Percentiles rank a stretch among this genome's conserved stretches.
phyloP scores from a whole-genome alignment of 2,329 filamentous ascomycete species.

The Aspergillus unguis region DNA sequence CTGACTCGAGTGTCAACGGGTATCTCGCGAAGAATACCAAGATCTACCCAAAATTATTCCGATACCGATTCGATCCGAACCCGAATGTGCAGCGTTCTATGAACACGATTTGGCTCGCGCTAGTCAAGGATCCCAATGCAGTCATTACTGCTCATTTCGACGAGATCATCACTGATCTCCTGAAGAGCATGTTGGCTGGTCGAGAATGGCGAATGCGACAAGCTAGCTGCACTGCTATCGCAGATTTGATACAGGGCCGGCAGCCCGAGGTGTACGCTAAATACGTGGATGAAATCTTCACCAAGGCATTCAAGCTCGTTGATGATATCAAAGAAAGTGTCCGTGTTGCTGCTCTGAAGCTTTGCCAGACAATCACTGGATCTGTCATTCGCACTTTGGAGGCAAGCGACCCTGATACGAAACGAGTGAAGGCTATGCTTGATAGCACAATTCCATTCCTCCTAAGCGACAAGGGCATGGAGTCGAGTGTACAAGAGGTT shows the following conservation, averaged over 20 bases:
- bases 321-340: slow-evolving; percentile 96
- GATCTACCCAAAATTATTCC: slow-evolving; percentile 89
- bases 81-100: slow-evolving; percentile 89
- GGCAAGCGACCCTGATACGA: slow-evolving; percentile 61
- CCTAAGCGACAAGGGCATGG: slow-evolving; percentile 80
- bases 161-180: slow-evolving; percentile 79
- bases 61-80: slow-evolving; percentile 94
- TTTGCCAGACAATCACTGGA: slow-evolving; percentile 81
- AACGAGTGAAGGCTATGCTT: slow-evolving; percentile 74
- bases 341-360: slow-evolving; percentile 70
- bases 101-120: slow-evolving; percentile 94
- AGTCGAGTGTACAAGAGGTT: slow-evolving; percentile 84
- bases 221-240: slow-evolving; percentile 85
- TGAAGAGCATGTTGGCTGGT: slow-evolving; percentile 74
- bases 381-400: slow-evolving; percentile 82
- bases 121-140: slow-evolving; percentile 81
- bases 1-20: slow-evolving; percentile 68
- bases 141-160: slow-evolving; percentile 82
- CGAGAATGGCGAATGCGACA: slow-evolving; percentile 92
- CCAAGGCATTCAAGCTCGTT: slow-evolving; percentile 79
- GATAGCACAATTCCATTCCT: slow-evolving; percentile 86
- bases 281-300: slow-evolving; percentile 83
- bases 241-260: slow-evolving; percentile 80
- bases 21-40: slow-evolving; percentile 80
- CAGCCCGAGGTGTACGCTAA: slow-evolving; percentile 73